Conservation (phyloP, 768 basidiomycete genomes). For the Trametopsis cervina region DNA sequence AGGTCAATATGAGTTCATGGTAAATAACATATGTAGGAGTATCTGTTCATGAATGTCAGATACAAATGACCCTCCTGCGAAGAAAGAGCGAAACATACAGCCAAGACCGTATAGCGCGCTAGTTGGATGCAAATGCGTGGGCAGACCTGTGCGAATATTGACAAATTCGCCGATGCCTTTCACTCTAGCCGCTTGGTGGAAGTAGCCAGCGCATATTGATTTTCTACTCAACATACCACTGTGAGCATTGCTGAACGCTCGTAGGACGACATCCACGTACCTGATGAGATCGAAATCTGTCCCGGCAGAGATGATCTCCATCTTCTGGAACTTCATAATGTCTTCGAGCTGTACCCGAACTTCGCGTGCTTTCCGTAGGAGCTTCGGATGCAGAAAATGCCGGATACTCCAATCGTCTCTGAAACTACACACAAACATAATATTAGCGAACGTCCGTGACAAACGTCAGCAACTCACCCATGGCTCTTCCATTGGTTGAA, state of each 20-base stretch:
- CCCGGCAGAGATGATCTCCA: slow-evolving; percentile 85
- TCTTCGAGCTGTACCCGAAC: slow-evolving; percentile 95
- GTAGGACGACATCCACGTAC: slow-evolving; percentile 32
- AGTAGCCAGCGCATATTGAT: slow-evolving; percentile 96
- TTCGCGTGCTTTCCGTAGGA: slow-evolving; percentile 91
- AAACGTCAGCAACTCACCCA: slow-evolving; percentile 44
- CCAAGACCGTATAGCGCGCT: slow-evolving; percentile 95
- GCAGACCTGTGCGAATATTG: slow-evolving; percentile 90
- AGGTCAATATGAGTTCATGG: slow-evolving; percentile 92
- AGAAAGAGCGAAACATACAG: slow-evolving; percentile 45
- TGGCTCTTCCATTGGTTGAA: slow-evolving; percentile 99
- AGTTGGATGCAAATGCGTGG: slow-evolving; percentile 94
- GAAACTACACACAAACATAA: slow-evolving; percentile 40
- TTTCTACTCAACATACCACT: slow-evolving; percentile 49
- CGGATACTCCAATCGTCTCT: slow-evolving; percentile 93
- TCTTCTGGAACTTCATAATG: slow-evolving; percentile 99
- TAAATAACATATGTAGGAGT: slow-evolving; percentile 97
- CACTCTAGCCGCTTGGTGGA: slow-evolving; percentile 96
- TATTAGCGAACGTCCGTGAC: neutral
- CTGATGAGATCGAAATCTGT: slow-evolving; percentile 91
- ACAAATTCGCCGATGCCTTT: slow-evolving; percentile 99
- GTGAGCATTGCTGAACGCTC: no score
- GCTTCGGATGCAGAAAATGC: slow-evolving; percentile 95
- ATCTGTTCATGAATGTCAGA: slow-evolving; percentile 38
- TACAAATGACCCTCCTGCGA: neutral